Conservation (phyloP, 768 basidiomycete species). For the Hirschioporus abietinus region DNA sequence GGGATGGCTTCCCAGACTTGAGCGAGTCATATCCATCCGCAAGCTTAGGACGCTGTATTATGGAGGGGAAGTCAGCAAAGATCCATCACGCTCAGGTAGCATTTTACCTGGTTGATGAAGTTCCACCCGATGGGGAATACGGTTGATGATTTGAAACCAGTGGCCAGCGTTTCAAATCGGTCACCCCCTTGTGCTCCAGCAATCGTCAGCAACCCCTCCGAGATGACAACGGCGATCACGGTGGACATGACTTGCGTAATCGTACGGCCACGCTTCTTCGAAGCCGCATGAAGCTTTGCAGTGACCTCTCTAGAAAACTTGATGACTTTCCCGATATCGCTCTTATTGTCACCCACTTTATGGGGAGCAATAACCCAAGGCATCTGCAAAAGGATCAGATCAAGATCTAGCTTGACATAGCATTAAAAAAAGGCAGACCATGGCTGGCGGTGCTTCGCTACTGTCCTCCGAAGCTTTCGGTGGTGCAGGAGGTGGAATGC, state of each 20-base stretch:
- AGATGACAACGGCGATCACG: not conserved
- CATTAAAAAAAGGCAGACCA: not conserved
- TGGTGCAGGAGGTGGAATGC: not conserved
- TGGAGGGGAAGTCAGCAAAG: not conserved
- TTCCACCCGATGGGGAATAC: constrained; percentile 1
- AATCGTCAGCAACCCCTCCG: not conserved
- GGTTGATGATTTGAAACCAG: not conserved
- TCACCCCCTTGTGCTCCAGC: not conserved
- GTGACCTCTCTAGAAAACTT: not conserved
- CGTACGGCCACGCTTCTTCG: not conserved
- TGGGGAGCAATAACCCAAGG: constrained; percentile 1
- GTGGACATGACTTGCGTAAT: constrained; percentile 8
- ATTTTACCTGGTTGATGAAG: constrained; percentile 3
- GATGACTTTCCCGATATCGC: not conserved
- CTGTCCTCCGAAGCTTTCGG: not conserved
- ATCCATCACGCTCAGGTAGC: not conserved
- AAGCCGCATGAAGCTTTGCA: constrained; percentile 3
- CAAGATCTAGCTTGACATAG: not conserved
- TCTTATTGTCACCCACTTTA: not conserved
- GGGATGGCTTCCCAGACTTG: not conserved
- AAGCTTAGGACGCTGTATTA: constrained; percentile 1
- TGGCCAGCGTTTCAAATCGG: not conserved
- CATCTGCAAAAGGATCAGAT: not conserved
- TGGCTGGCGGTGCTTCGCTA: not conserved
- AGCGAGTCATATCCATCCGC: not conserved